These are phyloP conservation scores for Ananas comosus DNA, from an alignment of 176 grass and related monocot species.

Conservation along the genomic window DNA sequence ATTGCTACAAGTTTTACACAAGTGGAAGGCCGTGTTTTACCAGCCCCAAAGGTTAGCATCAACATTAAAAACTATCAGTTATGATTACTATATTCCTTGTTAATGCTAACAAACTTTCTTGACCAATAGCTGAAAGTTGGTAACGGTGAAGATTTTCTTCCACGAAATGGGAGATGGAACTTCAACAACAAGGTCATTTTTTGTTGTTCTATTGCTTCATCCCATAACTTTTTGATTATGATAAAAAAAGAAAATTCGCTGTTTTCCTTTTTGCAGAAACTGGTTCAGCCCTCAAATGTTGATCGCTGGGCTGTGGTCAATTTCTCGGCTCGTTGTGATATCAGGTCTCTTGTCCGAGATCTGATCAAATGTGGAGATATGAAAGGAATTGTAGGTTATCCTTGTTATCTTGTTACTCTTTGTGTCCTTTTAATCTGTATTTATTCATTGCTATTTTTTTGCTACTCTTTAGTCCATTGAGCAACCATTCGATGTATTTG, in stretches of 20 bases:
- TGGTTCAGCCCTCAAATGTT: constrained; percentile 29
- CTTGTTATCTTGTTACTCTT: neutral
- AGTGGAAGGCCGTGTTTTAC: constrained; percentile 59
- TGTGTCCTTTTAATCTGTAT: neutral
- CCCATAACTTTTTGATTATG: neutral
- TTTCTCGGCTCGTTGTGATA: constrained; percentile 73
- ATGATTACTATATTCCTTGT: neutral
- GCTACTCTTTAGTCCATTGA: constrained; percentile 36
- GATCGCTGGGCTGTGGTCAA: constrained; percentile 77
- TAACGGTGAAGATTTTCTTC: constrained; percentile 60
- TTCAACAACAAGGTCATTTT: constrained; percentile 73
- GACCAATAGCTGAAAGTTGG: constrained; percentile 55
- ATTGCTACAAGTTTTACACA: constrained; percentile 54
- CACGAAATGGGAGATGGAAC: constrained; percentile 78
- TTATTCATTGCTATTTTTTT: neutral
- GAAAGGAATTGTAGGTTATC: constrained; percentile 73
- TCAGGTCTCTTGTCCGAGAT: constrained; percentile 40
- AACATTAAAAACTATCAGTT: neutral
- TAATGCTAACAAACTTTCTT: neutral
- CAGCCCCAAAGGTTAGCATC: constrained; percentile 44
- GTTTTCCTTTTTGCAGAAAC: constrained; percentile 34
- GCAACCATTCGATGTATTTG: constrained; percentile 43
- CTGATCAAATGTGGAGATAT: constrained; percentile 58
- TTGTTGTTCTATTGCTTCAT: neutral
- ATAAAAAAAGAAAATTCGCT: neutral